A percentile compares a stretch with the other conserved stretches of the same genome.
Evolutionary conservation across 1,139 yeast genomes (phyloP).

Genomic region (Suhomyces choctaworum): DNA sequence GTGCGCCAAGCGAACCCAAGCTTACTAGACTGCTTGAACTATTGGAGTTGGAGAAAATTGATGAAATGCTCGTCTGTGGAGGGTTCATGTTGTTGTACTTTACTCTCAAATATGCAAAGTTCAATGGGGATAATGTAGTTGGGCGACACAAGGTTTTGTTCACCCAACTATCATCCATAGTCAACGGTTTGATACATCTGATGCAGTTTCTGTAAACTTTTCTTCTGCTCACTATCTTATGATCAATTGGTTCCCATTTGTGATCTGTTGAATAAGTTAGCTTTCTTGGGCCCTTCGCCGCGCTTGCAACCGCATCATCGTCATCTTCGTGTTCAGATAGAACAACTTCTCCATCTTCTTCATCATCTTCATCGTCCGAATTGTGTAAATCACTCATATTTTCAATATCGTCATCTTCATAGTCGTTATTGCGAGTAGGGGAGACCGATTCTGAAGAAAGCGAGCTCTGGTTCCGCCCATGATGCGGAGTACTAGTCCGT

Average conservation of each 20-base stretch:
- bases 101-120: slow-evolving; percentile 25
- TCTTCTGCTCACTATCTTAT: slow-evolving; percentile 40
- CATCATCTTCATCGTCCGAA: slow-evolving; percentile 41
- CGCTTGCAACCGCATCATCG: neutral
- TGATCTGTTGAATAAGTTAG: slow-evolving; percentile 7
- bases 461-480: too few species aligned
- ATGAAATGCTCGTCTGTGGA: slow-evolving; percentile 4
- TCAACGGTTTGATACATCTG: slow-evolving; percentile 57
- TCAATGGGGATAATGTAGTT: slow-evolving; percentile 35
- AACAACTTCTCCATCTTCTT: slow-evolving; percentile 21
- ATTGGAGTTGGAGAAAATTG: slow-evolving; percentile 13
- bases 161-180: slow-evolving; percentile 56
- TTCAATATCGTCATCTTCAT: slow-evolving; percentile 33
- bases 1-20: slow-evolving; percentile 15
- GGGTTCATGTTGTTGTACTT: slow-evolving; percentile 19
- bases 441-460: neutral
- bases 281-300: neutral
- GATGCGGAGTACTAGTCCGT: neutral
- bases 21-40: slow-evolving; percentile 24
- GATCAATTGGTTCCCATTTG: slow-evolving; percentile 52
- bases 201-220: slow-evolving; percentile 54
- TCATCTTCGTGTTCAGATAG: slow-evolving; percentile 22
- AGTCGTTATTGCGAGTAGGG: slow-evolving; percentile 17
- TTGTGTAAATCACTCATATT: slow-evolving; percentile 36
- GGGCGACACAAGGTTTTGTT: slow-evolving; percentile 51